phyloP scores from a whole-genome alignment of 305 asterid genomes.

The Fraxinus xanthoxyloides region DNA sequence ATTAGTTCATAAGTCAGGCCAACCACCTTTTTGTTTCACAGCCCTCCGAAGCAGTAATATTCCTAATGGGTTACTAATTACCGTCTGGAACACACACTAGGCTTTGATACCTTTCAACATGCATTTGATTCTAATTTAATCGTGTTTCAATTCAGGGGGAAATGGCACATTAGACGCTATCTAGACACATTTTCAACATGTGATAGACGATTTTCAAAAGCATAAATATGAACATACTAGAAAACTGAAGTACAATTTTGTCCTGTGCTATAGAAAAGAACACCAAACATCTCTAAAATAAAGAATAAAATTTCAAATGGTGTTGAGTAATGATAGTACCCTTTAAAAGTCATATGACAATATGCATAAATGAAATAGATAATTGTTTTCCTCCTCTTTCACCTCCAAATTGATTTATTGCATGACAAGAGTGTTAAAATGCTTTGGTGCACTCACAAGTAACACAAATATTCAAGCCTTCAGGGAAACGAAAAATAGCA shows the following conservation, averaged over 20 bases:
- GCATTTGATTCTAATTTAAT: background rate
- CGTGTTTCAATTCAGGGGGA: background rate
- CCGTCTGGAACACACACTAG: background rate
- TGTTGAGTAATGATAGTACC: background rate
- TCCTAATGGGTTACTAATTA: background rate
- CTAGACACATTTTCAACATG: background rate
- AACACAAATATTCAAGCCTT: background rate
- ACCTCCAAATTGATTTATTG: background rate
- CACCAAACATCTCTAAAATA: background rate
- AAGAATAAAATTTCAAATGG: background rate
- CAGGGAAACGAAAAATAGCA: background rate
- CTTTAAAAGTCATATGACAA: background rate
- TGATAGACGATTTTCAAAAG: background rate
- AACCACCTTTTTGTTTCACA: background rate
- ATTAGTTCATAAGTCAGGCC: background rate
- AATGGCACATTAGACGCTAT: background rate
- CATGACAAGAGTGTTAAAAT: background rate
- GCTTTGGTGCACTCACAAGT: background rate
- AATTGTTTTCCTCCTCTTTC: background rate
- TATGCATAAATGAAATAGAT: background rate
- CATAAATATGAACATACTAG: background rate
- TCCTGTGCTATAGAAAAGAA: background rate
- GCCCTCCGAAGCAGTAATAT: background rate
- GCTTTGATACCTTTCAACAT: background rate
- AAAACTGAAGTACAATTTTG: background rate